Evolutionary conservation across 1,284 basidiomycete species (phyloP), one percentile per base, ranked within the genome.

Genomic region (Cutaneotrichosporon cyanovorans): DNA sequence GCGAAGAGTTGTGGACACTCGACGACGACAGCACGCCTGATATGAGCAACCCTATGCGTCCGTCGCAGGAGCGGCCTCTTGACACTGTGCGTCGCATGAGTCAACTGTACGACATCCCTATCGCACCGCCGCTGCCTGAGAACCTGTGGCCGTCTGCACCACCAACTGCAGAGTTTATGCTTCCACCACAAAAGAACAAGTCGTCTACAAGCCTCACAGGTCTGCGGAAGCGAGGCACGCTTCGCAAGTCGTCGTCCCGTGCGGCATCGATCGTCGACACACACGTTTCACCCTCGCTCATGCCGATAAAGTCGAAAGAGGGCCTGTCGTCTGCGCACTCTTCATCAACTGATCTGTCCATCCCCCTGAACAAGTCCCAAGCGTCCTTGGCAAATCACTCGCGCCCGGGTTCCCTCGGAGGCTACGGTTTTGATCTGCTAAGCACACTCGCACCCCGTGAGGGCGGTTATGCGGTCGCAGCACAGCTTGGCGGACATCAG

Each of bases 401-500:
- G 3, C 52, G 56, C 19, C 65, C 63, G 5, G 56, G 61, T 4
- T 65, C 63, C 20, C 37, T 60, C 4, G 36, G 28, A 14, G n/a
- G 8, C 8, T 68, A 69, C 38, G 65, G 65, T 16, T 46, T 64
- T 21, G 68, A 71, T 42, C 62, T 69, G 41, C 39, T 71, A 14
- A 57, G 52, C 22, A 58, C 53, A n/a, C 51, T 71, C 2, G 67
- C 63, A 9, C 68, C 68, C 7, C 55, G 68, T 31, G 70, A 72
- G 46, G 70, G 70, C 18, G 70, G 70, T 9, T 72, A 72, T 54
- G 70, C 70, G 0, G 56, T 72, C 30, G 70, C 70, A 4, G 70
- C 70, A 6, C 53, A 57, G 48, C 58, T 70, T 48, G 62, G 57
- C 22, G 8, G 12, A 3, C 58, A 59, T 39, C 52, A 50, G 23